Percentiles rank a stretch among this genome's conserved stretches.
Conservation (phyloP, 805 yeast genomes). For the Zygosaccharomyces bailii region DNA sequence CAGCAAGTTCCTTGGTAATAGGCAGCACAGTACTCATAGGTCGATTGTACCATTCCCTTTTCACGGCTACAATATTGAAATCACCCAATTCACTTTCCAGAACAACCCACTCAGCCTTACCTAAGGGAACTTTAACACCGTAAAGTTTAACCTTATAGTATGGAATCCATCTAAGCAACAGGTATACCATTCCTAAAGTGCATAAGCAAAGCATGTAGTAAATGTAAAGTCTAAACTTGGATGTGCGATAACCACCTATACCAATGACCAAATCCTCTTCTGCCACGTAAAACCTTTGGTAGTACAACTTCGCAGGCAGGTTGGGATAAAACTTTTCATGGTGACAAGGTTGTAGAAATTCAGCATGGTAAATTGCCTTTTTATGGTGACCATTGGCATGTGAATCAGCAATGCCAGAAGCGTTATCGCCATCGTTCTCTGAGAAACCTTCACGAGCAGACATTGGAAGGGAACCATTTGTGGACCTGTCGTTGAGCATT, state of each 20-base stretch:
- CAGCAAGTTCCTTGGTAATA: constrained; percentile 27
- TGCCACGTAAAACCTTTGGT: constrained; percentile 85
- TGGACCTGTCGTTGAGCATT: constrained; percentile 34
- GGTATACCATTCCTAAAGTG: constrained; percentile 70
- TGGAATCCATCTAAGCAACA: constrained; percentile 84
- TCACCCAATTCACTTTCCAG: constrained; percentile 94
- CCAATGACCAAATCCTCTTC: constrained; percentile 95
- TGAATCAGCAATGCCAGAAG: constrained; percentile 19
- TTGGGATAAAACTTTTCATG: constrained; percentile 46
- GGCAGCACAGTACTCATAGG: constrained; percentile 65
- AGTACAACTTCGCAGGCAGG: constrained; percentile 42
- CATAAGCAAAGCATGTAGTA: constrained; percentile 54
- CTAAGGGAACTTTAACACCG: constrained; percentile 68
- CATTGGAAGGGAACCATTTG: constrained; percentile 18
- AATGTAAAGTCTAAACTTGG: constrained; percentile 41
- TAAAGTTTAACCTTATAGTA: constrained; percentile 60
- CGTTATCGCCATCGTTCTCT: constrained; percentile 27
- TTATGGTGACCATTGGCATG: constrained; percentile 20
- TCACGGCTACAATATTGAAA: constrained; percentile 55
- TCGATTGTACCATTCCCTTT: constrained; percentile 62
- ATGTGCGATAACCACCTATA: constrained; percentile 80
- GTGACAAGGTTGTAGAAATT: constrained; percentile 32
- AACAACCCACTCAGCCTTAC: constrained; percentile 86
- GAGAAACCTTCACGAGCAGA: constrained; percentile 22
- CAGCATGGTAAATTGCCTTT: constrained; percentile 30